Evolutionary conservation across 306 rosid species (phyloP), one percentile per base, ranked within the genome.

Genomic region (Quercus engelmannii): DNA sequence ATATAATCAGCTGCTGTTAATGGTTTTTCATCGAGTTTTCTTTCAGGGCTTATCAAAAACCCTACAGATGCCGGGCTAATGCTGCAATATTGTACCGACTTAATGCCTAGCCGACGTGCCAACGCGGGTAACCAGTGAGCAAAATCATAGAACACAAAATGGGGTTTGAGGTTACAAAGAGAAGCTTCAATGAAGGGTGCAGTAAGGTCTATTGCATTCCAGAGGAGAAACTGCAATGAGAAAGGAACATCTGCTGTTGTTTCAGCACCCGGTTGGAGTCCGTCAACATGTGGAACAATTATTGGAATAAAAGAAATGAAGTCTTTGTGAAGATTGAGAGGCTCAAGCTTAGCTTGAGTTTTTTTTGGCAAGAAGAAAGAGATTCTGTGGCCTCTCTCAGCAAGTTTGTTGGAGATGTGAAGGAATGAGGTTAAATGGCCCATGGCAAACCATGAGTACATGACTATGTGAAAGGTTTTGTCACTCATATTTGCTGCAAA

Each of bases 361-460:
- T 76, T 79, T 4, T 56, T 21, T 11, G 89, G 84, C 28, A 82
- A 3, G 31, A 86, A 82, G 69, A 79, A 82, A 31, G 89, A 82
- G 74, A 82, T 69, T 69, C 4, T 79, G 69, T 83, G 83, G 56
- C 83, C 89, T 55, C 54, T 77, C 17, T 74, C 65, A 21, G 89
- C 87, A 3, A 86, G 74, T 41, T 82, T 82, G 84, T 83, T 86
- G 57, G 83, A 71, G 75, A 86, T 5, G n/a, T 69, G 83, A 13
- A 86, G 87, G 64, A 18, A 86, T 5, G 87, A 43, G 20, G 69
- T 74, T 1, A 82, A 30, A 38, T 83, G 89, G 52, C 87, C 89
- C 55, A 86, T 71, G 63, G 89, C 89, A 70, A 83, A 80, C 87
- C 85, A 83, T 3, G 85, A 85, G 51, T 26, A 86, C 89, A 82